A percentile compares a stretch with the other conserved stretches of the same genome.
Conservation (phyloP, 2,329 filamentous ascomycete species). For the Epichloe scottii region DNA sequence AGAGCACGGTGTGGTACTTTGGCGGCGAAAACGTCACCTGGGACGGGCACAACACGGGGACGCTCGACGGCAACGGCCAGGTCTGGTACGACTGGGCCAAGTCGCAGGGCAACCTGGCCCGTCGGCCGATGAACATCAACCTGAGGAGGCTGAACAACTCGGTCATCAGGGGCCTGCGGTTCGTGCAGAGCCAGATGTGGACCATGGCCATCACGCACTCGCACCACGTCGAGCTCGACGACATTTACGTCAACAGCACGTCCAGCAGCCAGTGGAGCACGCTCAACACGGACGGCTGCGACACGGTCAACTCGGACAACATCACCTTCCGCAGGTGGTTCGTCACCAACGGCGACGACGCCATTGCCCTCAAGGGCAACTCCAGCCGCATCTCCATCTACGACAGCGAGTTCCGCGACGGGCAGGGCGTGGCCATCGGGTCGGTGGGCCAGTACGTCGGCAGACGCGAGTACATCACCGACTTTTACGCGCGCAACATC, state of each 20-base stretch:
- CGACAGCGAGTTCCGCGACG: conserved; percentile 35
- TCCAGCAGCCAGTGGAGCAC: conserved; percentile 19
- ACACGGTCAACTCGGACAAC: conserved; percentile 39
- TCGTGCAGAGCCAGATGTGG: conserved; percentile 49
- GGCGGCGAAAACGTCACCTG: conserved; percentile 39
- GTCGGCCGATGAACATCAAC: conserved; percentile 40
- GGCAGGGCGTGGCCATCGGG: conserved; percentile 42
- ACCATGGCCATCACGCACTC: conserved; percentile 41
- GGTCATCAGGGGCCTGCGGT: conserved; percentile 33
- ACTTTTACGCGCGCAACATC: conserved; percentile 35
- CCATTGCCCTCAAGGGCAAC: conserved; percentile 42
- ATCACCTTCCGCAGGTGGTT: conserved; percentile 38
- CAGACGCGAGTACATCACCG: conserved; percentile 34
- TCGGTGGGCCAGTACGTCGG: conserved; percentile 42
- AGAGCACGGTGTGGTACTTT: conserved; percentile 40
- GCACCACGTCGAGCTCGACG: conserved; percentile 31
- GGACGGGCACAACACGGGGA: conserved; percentile 37
- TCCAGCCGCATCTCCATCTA: conserved; percentile 39
- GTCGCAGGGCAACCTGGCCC: conserved; percentile 30
- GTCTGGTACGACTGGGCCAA: conserved; percentile 43
- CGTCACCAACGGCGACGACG: conserved; percentile 40
- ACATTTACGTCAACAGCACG: conserved; percentile 42
- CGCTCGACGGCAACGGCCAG: conserved; percentile 46
- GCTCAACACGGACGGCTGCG: conserved; percentile 30
- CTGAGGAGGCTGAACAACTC: conserved; percentile 32